Evolutionary conservation across 1,284 basidiomycete species (phyloP), one percentile per base, ranked within the genome.

Genomic region (Melampsora larici-populina): DNA sequence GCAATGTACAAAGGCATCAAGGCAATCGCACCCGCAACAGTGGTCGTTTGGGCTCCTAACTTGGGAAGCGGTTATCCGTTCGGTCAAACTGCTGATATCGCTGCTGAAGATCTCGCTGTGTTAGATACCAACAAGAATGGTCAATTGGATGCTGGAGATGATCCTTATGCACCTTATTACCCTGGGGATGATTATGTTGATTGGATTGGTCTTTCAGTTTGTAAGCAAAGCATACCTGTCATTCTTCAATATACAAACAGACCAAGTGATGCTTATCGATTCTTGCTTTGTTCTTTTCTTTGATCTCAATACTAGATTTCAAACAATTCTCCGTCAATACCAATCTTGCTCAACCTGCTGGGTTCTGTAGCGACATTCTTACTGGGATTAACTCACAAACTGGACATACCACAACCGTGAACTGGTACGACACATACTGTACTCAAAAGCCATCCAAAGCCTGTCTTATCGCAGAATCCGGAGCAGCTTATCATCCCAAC

Each of bases 1-100:
- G 55, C 65, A 21, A 81, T 82, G 81, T 81, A 83, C 74, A 78
- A 70, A n/a, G 63, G 74, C 26, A 79, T 83, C 71, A 82, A 81
- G 79, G 48, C 78, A 3, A 79, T 81, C 63, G 82, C 81, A 24
- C 82, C 82, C 17, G 64, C 78, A 24, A 81, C 80, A 18, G 80
- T 81, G 75, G 79, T 83, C 24, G 82, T 83, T 24, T 83, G 83
- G 83, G 82, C 83, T 33, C 83, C 83, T 33, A 83, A 83, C 78
- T 81, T 80, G 15, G 80, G 80, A 43, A 43, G 46, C 40, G 80
- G 81, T 7, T 82, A 83, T 79, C 82, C 82, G 15, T 83, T 81
- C 72, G 66, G 36, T 46, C 66, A 69, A 24, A n/a, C n/a, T 31
- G 55, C 74, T 17, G 46, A 63, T 64, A 21, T 63, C 13, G 9